Percentiles rank a stretch among this genome's conserved stretches.
Conservation (phyloP, 2,329 filamentous ascomycete species). For the Hymenoscyphus fraxineus region DNA sequence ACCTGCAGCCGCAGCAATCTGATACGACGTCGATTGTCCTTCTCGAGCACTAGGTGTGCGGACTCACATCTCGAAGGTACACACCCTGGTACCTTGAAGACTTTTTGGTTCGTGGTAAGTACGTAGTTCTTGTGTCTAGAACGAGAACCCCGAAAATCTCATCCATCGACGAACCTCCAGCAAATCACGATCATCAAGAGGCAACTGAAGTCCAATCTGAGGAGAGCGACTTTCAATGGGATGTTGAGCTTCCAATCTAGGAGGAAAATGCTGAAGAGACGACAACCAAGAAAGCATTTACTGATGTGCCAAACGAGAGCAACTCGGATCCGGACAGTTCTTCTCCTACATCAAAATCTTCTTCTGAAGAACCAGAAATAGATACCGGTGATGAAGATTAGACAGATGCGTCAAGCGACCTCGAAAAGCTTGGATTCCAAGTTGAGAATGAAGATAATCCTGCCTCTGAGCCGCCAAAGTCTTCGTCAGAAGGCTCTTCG, state of each 20-base stretch:
- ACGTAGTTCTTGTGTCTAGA: neutral
- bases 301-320: neutral
- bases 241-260: neutral
- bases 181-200: neutral
- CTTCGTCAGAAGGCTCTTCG: neutral
- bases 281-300: neutral
- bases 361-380: neutral
- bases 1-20: too few relatives aligned
- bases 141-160: neutral
- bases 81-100: conserved; percentile 3
- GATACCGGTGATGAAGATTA: neutral
- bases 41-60: too few relatives aligned
- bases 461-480: neutral
- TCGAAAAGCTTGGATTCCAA: neutral
- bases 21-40: too few relatives aligned
- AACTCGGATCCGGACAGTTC: neutral
- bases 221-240: neutral
- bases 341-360: neutral
- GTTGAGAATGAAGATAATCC: neutral
- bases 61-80: too few relatives aligned
- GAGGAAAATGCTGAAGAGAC: neutral
- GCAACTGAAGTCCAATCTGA: neutral
- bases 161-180: neutral
- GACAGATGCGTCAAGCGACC: conserved; percentile 3
- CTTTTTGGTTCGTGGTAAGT: neutral